These are phyloP conservation scores for Leishmania guyanensis DNA, from an alignment of 208 protist species.

Conservation along the genomic window DNA sequence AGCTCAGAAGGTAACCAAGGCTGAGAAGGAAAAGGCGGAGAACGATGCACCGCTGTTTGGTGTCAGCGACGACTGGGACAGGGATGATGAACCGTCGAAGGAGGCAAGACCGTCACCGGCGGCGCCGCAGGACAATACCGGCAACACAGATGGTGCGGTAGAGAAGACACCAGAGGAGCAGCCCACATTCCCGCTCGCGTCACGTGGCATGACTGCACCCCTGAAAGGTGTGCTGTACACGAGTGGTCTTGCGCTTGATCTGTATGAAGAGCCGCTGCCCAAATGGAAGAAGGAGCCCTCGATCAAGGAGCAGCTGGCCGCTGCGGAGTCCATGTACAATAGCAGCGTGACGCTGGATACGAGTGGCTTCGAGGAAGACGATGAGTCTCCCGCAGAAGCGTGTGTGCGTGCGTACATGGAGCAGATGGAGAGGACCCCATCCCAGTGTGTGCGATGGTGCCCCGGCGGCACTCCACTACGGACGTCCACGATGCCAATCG, in stretches of 20 bases:
- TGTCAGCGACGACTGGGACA: slow-evolving; percentile 33
- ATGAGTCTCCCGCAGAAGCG: slow-evolving; percentile 68
- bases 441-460: slow-evolving; percentile 89
- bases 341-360: slow-evolving; percentile 57
- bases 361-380: slow-evolving; percentile 70
- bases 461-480: slow-evolving; percentile 66
- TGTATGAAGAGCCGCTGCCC: slow-evolving; percentile 61
- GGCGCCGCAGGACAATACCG: background rate
- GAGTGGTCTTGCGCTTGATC: slow-evolving; percentile 55
- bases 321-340: slow-evolving; percentile 55
- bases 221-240: slow-evolving; percentile 55
- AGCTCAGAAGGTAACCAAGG: slow-evolving; percentile 6
- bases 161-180: slow-evolving; percentile 2
- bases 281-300: slow-evolving; percentile 36
- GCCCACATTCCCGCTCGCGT: slow-evolving; percentile 36
- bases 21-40: slow-evolving; percentile 9
- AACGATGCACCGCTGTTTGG: slow-evolving; percentile 46
- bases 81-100: background rate
- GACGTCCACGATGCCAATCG: slow-evolving; percentile 36
- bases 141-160: background rate
- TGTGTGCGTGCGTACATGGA: slow-evolving; percentile 80
- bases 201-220: slow-evolving; percentile 29
- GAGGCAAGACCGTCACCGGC: background rate
- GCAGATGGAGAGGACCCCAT: slow-evolving; percentile 59
- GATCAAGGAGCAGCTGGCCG: slow-evolving; percentile 58